A percentile compares a stretch with the other conserved stretches of the same genome.
Conservation (phyloP, 116 monocot species). For the Cymodocea nodosa region DNA sequence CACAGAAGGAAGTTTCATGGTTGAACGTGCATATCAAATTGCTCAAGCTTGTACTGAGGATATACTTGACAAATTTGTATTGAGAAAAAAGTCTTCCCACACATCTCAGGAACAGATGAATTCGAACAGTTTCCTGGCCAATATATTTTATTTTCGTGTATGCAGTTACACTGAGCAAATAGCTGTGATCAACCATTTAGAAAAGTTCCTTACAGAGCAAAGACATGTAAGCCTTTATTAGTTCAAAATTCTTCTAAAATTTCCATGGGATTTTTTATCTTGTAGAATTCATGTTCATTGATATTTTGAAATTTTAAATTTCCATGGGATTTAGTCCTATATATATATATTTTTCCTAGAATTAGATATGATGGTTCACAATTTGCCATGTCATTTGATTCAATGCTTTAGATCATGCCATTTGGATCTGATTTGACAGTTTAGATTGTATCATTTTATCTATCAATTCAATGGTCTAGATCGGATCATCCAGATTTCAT, state of each 20-base stretch:
- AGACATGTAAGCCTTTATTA: constrained; percentile 43
- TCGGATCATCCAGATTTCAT: too few relatives aligned
- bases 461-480: too few relatives aligned
- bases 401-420: too few relatives aligned
- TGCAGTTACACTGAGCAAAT: constrained; percentile 98
- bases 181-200: constrained; percentile 75
- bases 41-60: constrained; percentile 75
- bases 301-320: too few relatives aligned
- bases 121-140: constrained; percentile 51
- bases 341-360: too few relatives aligned
- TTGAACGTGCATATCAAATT: constrained; percentile 90
- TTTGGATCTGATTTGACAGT: too few relatives aligned
- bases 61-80: constrained; percentile 22
- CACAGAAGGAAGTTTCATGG: constrained; percentile 99
- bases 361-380: too few relatives aligned
- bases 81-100: constrained; percentile 20
- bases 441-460: too few relatives aligned
- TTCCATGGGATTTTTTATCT: too few relatives aligned
- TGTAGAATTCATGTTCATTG: neutral
- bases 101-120: constrained; percentile 26
- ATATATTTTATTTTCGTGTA: constrained; percentile 87
- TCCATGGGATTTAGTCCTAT: too few relatives aligned
- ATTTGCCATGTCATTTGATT: too few relatives aligned
- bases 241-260: too few relatives aligned
- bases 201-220: constrained; percentile 59